phyloP scores from a whole-genome alignment of 441 rosid genomes.

The California macrophylla region DNA sequence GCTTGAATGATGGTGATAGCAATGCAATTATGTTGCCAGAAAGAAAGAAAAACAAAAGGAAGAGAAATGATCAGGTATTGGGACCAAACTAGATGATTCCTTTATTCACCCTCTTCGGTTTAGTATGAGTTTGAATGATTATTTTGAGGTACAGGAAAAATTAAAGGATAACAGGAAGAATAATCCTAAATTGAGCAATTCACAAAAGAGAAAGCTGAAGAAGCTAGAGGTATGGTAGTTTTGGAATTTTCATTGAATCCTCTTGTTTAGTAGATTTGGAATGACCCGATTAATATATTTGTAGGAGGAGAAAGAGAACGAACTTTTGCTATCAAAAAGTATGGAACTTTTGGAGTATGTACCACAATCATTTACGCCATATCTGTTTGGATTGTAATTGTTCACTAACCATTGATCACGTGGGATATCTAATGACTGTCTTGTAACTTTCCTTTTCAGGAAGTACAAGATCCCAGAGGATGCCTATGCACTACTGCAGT shows the following conservation, averaged over 20 bases:
- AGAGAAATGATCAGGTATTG: constrained; percentile 30
- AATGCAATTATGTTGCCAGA: constrained; percentile 52
- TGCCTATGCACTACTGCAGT: constrained; percentile 49
- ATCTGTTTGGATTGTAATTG: background rate
- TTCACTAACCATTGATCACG: background rate
- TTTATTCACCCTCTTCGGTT: background rate
- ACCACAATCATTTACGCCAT: background rate
- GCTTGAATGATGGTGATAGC: constrained; percentile 40
- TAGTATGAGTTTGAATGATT: constrained; percentile 4
- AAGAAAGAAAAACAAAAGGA: constrained; percentile 36
- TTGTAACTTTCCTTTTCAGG: constrained; percentile 29
- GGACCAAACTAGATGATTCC: background rate
- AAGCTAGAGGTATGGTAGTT: constrained; percentile 47
- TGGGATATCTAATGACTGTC: constrained; percentile 2
- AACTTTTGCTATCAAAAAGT: constrained; percentile 33
- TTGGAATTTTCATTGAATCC: background rate
- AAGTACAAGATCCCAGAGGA: constrained; percentile 56
- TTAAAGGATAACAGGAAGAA: constrained; percentile 15
- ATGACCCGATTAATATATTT: constrained; percentile 8
- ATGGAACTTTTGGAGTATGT: constrained; percentile 51
- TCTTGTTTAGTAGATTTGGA: background rate
- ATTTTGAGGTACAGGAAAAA: background rate
- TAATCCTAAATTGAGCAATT: constrained; percentile 33
- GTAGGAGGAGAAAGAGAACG: constrained; percentile 56
- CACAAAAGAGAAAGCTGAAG: constrained; percentile 59